phyloP scores from a whole-genome alignment of 2,329 filamentous ascomycete species.

The Neocatenulostroma microsporum region DNA sequence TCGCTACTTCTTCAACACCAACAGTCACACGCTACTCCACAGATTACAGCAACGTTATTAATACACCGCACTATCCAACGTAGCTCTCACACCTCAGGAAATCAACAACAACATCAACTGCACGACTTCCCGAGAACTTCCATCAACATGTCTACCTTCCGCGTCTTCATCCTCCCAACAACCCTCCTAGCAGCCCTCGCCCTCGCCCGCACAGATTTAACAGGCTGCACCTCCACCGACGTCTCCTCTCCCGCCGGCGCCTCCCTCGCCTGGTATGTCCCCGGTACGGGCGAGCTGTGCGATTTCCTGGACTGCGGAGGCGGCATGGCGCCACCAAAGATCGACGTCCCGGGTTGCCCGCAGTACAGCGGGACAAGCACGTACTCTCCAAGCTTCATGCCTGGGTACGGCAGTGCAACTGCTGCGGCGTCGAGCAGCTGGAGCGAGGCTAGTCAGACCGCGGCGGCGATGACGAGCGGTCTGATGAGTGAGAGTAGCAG shows the following conservation, averaged over 20 bases:
- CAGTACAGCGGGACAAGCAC: conserved; percentile 49
- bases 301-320: conserved; percentile 59
- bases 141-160: conserved; percentile 19
- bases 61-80: too few relatives aligned
- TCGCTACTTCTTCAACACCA: too few relatives aligned
- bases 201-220: conserved; percentile 32
- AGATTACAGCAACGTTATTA: too few relatives aligned
- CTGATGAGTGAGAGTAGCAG: neutral
- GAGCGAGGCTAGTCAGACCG: neutral
- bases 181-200: conserved; percentile 25
- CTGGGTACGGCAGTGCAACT: conserved; percentile 21
- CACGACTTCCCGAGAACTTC: too few relatives aligned
- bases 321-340: conserved; percentile 55
- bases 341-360: conserved; percentile 53
- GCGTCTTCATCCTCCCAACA: conserved; percentile 21
- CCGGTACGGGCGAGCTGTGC: conserved; percentile 58
- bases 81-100: too few relatives aligned
- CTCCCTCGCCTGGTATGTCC: conserved; percentile 53
- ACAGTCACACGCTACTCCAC: too few relatives aligned
- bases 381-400: conserved; percentile 46
- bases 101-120: conserved; percentile 1
- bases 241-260: conserved; percentile 34
- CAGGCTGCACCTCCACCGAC: conserved; percentile 38
- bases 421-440: conserved; percentile 3
- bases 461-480: neutral